Percentiles rank a stretch among this genome's conserved stretches.
Evolutionary conservation across 805 yeast species (phyloP).

Genomic region (Kazachstania bromeliacearum): DNA sequence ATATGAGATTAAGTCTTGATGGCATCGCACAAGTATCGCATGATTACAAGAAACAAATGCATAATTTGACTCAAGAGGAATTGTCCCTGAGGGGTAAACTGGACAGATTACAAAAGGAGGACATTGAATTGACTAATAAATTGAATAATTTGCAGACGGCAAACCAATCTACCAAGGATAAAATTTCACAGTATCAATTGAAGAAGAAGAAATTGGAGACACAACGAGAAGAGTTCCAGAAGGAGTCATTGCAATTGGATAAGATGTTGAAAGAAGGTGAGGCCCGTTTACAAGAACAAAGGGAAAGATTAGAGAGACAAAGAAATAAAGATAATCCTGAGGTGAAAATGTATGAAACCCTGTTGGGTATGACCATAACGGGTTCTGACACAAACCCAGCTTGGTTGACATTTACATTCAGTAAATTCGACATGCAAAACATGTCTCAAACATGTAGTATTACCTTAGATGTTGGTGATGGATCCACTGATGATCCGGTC

Average conservation of each 20-base stretch:
- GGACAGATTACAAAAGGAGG: too few relatives aligned
- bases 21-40: not conserved
- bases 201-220: not conserved
- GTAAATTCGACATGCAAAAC: conserved; percentile 38
- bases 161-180: too few relatives aligned
- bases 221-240: not conserved
- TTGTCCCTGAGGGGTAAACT: not conserved
- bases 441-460: conserved; percentile 35
- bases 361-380: conserved; percentile 45
- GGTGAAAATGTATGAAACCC: conserved; percentile 39
- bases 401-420: conserved; percentile 38
- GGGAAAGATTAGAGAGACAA: conserved; percentile 31
- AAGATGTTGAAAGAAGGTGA: not conserved
- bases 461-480: conserved; percentile 38
- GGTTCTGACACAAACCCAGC: conserved; percentile 33
- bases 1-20: conserved; percentile 15
- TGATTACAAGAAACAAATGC: not conserved
- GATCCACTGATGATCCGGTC: not conserved
- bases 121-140: not conserved
- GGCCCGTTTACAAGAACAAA: not conserved
- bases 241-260: not conserved
- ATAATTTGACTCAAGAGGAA: not conserved
- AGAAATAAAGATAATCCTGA: conserved; percentile 43
- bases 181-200: too few relatives aligned
- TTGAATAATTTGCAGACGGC: too few relatives aligned